Base-by-base conservation (phyloP, 805 yeast genomes). In the Pichia membranifaciens region DNA sequence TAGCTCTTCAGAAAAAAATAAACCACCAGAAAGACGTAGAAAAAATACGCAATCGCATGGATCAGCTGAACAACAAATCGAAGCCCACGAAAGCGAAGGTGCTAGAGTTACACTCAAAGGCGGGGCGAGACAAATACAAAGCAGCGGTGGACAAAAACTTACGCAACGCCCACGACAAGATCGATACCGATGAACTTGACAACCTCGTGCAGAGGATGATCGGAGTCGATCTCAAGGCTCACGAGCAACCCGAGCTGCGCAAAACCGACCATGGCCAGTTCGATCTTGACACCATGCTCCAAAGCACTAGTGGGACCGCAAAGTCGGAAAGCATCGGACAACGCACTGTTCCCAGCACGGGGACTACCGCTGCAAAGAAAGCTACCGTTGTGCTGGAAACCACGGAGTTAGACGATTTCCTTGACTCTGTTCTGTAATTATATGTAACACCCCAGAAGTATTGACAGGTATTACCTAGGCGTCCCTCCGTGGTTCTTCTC, bases 21-120 rank as follows among this genome's bases (percentile, higher is more conserved):
- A 48, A 45, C 16, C 59, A 56, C 32, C 41, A 47, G 38, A 53
- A 53, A 20, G 38, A 48, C 36, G 36, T 57, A 7, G 53, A 50
- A 7, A 32, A 43, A 6, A 35, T 52, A 47, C 51, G 44, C 36
- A 31, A 18, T 8, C 38, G 20, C 13, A 21, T 48, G 25, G 39
- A 39, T 22, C 18, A 15, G 17, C 13, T 34, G 4, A 48, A 48
- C 21, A 38, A 38, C 22, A 48, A 23, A 7, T 18, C 10, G 3
- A 15, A 13, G 17, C 20, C 18, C 3, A 10, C 22, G 3, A 28
- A 16, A 13, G 45, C 41, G 4, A 48, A 52, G 22, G 51, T 52
- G 2, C 21, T 54, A 9, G 53, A 56, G 16, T 18, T 56, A 4
- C 22, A 51, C 13, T 40, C 54, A 2, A 28, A 39, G 5, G n/a